Percentiles rank a stretch among this genome's conserved stretches.
These are phyloP conservation scores for Dipteronia sinensis DNA, from an alignment of 345 rosid species.

Conservation along the genomic window DNA sequence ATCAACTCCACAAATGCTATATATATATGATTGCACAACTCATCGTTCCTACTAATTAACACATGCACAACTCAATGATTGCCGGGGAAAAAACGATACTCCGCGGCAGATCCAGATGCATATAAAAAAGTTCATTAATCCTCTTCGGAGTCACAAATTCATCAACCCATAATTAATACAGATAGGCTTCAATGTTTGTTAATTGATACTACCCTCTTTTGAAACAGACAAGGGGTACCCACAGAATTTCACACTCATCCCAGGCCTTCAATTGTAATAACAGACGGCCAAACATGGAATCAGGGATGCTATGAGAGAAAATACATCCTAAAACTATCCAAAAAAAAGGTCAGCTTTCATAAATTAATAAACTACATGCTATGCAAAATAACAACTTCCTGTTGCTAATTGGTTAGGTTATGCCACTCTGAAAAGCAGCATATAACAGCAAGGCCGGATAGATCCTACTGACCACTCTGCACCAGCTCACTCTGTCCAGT, in stretches of 20 bases:
- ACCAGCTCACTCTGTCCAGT: slow-evolving; percentile 33
- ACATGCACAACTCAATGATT: too few species aligned
- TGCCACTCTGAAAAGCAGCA: slow-evolving; percentile 25
- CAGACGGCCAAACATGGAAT: slow-evolving; percentile 11
- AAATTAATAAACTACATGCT: slow-evolving; percentile 35
- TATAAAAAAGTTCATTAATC: slow-evolving; percentile 14
- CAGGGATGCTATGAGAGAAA: slow-evolving; percentile 19
- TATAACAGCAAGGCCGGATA: slow-evolving; percentile 6
- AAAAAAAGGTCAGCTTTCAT: slow-evolving; percentile 29
- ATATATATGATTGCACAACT: too few species aligned
- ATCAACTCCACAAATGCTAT: too few species aligned
- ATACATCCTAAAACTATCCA: slow-evolving; percentile 31
- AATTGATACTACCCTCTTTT: slow-evolving; percentile 25
- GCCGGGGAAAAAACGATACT: too few species aligned
- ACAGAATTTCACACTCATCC: slow-evolving; percentile 26
- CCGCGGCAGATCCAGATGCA: not conserved
- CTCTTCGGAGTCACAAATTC: slow-evolving; percentile 17
- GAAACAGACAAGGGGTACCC: slow-evolving; percentile 27
- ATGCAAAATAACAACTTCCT: slow-evolving; percentile 37
- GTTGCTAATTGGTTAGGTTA: slow-evolving; percentile 52
- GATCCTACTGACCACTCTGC: slow-evolving; percentile 39
- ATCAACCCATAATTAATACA: slow-evolving; percentile 23
- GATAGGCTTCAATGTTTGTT: not conserved
- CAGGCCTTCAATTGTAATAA: slow-evolving; percentile 20
- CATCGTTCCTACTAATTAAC: too few species aligned